Base-by-base conservation (phyloP, 805 yeast species). In the Hanseniaspora clermontiae region DNA sequence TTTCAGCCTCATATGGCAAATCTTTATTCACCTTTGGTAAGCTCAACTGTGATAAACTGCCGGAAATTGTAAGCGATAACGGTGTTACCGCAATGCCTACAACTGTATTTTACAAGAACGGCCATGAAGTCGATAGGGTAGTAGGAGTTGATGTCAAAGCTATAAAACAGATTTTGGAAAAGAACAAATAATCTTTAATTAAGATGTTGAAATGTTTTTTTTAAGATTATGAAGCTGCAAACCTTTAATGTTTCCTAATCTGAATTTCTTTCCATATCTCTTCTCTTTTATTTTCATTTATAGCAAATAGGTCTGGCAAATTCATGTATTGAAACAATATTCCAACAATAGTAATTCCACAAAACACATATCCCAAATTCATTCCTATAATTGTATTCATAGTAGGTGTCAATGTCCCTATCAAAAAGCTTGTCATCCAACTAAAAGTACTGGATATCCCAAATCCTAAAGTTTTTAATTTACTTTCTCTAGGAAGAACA, bases 41-140 rank as follows among this genome's bases (percentile, higher is more conserved):
- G 78, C 81, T 93, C 56, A 97, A 91, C 67, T 95, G 90, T 61
- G 97, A 93, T 69, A 82, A 82, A 70, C 77, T 87, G 62, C 80
- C 81, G 45, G 81, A 79, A 34, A 80, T 90, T 65, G 88, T 95
- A 59, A 82, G 82, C 69, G 74, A 82, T 59, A 73, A 72, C 66
- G 79, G 75, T 58, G 72, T 81, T 61, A 72, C 78, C 55, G 79
- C 83, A 62, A 80, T 81, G 80, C 86, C 86, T 63, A 81, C 86
- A 57, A 69, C 81, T 62, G 72, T 88, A 61, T 80, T 87, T 72
- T 82, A 84, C 81, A 90, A 87, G 78, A 76, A 77, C 61, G 97
- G 97, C 66, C 72, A 83, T 74, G 80, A 80, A 65, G 81, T 88
- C 61, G 80, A 81, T 68, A 84, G 79, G 70, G 85, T 90, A 58